Base-by-base conservation (phyloP, 345 rosid species). In the Physaria fendleri region DNA sequence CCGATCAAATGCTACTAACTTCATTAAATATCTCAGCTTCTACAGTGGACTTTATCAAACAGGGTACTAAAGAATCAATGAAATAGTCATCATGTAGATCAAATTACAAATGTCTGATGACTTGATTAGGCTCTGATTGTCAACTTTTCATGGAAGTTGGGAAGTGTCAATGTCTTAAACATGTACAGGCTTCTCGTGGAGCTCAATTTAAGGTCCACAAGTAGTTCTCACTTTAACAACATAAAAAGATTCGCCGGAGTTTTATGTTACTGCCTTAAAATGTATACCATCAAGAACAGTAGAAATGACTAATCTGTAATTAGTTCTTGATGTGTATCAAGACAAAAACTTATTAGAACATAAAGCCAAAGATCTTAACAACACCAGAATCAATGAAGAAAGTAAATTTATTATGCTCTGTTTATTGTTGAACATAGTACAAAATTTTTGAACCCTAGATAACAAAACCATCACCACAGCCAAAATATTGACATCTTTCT, bases 371-470 rank as follows among this genome's bases (percentile, higher is more conserved):
- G 25, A 35, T 15, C 11, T 33, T 22, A 33, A 43, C 14, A 64
- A 17, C 16, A 43, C 22, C 16, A 16, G 11, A 2, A 10, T 43
- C n/a, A n/a, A n/a, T n/a, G n/a, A n/a, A n/a, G n/a, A n/a, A n/a
- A n/a, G n/a, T n/a, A n/a, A 29, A 38, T 27, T 14, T 29, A 10
- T 24, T 24, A 50, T 25, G 66, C 60, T 59, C 72, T 59, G 60
- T 51, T 59, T 68, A 45, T 24, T 33, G 13, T 50, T 32, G 23
- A 51, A 50, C 52, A 58, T 27, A 32, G 8, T 50, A 51, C 72
- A 67, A 50, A 67, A 67, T 58, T 67, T 42, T n/a, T n/a, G 4
- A n/a, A n/a, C n/a, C n/a, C n/a, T 8, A 30, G 29, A n/a, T 37
- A 13, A 37, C 41, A 37, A 35, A 49, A 48, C 42, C 51, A 56